Evolutionary conservation across 257 asterid species (phyloP), one percentile per base, ranked within the genome.

Genomic region (Nicotiana otophora): DNA sequence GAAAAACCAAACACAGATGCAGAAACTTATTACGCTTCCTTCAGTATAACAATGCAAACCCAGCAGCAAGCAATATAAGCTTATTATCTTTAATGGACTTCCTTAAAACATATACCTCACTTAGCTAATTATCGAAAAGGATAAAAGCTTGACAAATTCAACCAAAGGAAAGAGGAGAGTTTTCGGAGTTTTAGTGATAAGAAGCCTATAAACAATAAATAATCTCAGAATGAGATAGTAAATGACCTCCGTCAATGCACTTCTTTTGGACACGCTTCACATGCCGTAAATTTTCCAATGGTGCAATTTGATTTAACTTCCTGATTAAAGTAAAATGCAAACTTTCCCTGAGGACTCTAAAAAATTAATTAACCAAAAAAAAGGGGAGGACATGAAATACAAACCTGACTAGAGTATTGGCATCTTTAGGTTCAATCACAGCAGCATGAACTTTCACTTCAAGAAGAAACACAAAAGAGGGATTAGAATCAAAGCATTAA

Each of bases 231-330:
- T 55, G 54, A 57, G 55, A 81, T 57, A 34, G 78, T 20, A 77
- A 46, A 34, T 61, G 81, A 92, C 96, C 99, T 88, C 88, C 95
- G 70, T 89, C 93, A 81, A 87, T 86, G 81, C 86, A 81, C 78
- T 84, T 85, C 92, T 89, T 96, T 75, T 84, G 88, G 39, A 94
- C 85, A 42, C 98, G 95, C 92, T 93, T 96, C 82, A 96, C 98
- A 84, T 96, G 99, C 83, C 94, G 96, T 83, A 93, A 91, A 85
- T 90, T 97, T 87, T 93, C 98, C 89, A 96, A 69, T 42, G 98
- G 97, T 33, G 97, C 94, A 81, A 89, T 85, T 51, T 86, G 90
- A 89, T 92, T 96, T 83, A 96, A 88, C 85, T 91, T 94, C 94
- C 98, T 94, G 70, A 74, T 65, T 87, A 66, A 58, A 83, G 51